These are phyloP conservation scores for Syzygium grande DNA, from an alignment of 345 rosid species.

Conservation along the genomic window DNA sequence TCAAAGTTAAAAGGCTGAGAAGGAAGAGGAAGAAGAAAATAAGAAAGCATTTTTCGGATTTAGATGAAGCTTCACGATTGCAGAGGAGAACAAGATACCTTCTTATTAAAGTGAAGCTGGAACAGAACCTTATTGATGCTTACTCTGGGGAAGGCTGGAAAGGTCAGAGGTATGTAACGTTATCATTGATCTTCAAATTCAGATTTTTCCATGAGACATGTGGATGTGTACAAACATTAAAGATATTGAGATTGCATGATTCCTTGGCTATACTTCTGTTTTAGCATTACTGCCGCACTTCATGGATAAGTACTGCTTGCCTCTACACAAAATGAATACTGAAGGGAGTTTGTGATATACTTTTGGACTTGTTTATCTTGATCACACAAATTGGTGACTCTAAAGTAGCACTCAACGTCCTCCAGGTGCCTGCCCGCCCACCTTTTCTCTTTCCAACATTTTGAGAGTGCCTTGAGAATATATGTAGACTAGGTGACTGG, in stretches of 20 bases:
- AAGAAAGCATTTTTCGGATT: constrained; percentile 35
- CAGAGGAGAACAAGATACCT: constrained; percentile 86
- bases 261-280: background rate
- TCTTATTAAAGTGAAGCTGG: constrained; percentile 86
- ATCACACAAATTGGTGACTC: background rate
- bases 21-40: constrained; percentile 46
- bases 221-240: background rate
- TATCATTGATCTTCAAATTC: background rate
- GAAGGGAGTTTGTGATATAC: background rate
- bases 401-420: background rate
- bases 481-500: background rate
- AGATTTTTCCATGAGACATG: background rate
- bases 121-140: constrained; percentile 97
- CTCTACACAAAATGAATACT: background rate
- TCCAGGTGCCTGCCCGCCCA: background rate
- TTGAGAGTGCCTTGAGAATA: background rate
- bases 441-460: background rate
- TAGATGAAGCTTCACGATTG: constrained; percentile 72
- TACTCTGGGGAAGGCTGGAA: constrained; percentile 98
- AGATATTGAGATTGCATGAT: background rate
- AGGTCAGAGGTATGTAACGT: constrained; percentile 81
- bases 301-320: background rate
- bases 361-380: background rate
- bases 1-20: constrained; percentile 22
- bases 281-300: background rate